phyloP scores from a whole-genome alignment of 2,329 filamentous ascomycete species.

The Cytospora leucostoma region DNA sequence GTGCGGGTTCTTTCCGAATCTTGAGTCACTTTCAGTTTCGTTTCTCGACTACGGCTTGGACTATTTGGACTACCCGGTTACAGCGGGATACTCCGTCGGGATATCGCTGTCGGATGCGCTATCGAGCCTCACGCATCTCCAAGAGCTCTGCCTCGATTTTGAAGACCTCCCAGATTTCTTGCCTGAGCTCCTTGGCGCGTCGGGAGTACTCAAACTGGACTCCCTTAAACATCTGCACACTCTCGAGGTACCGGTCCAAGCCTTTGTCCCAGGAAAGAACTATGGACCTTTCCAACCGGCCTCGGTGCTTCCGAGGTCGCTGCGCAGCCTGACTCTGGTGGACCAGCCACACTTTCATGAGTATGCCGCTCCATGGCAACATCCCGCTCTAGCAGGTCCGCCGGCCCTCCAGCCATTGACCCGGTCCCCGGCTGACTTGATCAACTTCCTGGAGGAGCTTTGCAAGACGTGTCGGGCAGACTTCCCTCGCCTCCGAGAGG shows the following conservation, averaged over 20 bases:
- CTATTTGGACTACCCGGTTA: too few relatives aligned
- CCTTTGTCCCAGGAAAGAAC: background rate
- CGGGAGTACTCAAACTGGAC: background rate
- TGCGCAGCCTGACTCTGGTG: background rate
- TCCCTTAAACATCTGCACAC: background rate
- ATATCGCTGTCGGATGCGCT: background rate
- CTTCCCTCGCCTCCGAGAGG: too few relatives aligned
- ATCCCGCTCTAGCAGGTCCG: too few relatives aligned
- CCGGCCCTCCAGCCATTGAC: too few relatives aligned
- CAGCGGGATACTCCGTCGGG: too few relatives aligned
- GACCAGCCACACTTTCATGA: too few relatives aligned
- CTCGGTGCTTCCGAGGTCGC: background rate
- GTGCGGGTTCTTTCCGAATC: too few relatives aligned
- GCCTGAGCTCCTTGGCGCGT: background rate
- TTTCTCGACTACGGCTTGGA: too few relatives aligned
- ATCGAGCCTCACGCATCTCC: background rate
- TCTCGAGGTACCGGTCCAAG: background rate
- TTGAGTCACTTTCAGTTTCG: too few relatives aligned
- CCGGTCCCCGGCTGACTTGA: too few relatives aligned
- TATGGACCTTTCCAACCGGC: background rate
- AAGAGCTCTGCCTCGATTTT: background rate
- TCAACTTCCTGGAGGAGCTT: background rate
- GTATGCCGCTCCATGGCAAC: too few relatives aligned
- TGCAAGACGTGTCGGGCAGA: accelerated
- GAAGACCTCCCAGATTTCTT: background rate